Base-by-base conservation (phyloP, 352 stramenopile species). In the Globisporangium radiosum region DNA sequence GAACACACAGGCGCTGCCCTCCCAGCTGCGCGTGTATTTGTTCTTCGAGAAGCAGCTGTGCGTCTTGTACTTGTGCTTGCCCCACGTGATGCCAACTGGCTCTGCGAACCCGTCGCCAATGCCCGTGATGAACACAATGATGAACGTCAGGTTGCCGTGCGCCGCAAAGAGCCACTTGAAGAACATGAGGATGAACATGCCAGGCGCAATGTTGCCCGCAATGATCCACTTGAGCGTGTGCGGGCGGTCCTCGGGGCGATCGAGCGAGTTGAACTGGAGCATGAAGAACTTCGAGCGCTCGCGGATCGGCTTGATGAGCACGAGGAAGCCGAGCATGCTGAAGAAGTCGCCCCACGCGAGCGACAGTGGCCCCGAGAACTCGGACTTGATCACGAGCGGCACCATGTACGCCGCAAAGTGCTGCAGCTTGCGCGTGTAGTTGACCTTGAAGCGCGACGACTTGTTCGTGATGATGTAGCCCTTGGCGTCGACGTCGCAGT, bases 201-300 rank as follows among this genome's bases (percentile, higher is more conserved):
- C 75, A 0, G 75, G 72, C 15, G 70, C 70, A 25, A 81, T 85
- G 77, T 80, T 86, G 66, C 67, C 86, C 42, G 86, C 66, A 57
- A 93, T 86, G 70, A 94, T 84, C 84, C 84, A 94, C 69, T 88
- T 92, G 56, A 94, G 74, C 66, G 84, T 94, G 72, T 94, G 72
- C 37, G 85, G 85, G 10, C 85, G 78, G 60, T 94, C 85, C 55
- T 94, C 85, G 0, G 85, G 85, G 15, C 85, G 85, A 60, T 92
- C 85, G 19, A 94, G 72, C 54, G 85, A 91, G 71, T 94, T 94
- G 70, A 94, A 94, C 71, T 94, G 85, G 54, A 94, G 74, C 85
- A 94, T 94, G 57, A 94, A 92, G 63, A 94, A 90, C 62, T 69
- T 82, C 44, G 75, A 87, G 57, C 78, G 70, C 54, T 94, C 85